phyloP scores from a whole-genome alignment of 805 yeast species.

The Lachancea sp. region DNA sequence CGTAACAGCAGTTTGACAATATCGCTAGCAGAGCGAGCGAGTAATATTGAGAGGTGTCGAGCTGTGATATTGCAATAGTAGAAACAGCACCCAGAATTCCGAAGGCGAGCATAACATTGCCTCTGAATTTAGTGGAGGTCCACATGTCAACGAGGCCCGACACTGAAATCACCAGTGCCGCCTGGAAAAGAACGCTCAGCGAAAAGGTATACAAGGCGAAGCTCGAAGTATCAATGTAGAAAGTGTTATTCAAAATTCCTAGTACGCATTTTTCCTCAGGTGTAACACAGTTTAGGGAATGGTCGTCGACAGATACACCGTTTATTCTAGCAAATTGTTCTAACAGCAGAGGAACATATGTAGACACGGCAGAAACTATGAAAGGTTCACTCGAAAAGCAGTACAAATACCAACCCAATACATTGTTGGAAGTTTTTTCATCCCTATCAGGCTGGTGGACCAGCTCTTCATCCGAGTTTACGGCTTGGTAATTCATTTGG shows the following conservation, averaged over 20 bases:
- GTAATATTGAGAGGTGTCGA: conserved; percentile 28
- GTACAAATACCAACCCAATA: conserved; percentile 63
- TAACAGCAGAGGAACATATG: conserved; percentile 65
- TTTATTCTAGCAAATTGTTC: conserved; percentile 69
- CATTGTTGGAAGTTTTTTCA: conserved; percentile 32
- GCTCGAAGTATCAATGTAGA: conserved; percentile 63
- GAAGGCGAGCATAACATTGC: conserved; percentile 47
- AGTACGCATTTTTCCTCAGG: conserved; percentile 40
- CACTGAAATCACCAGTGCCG: conserved; percentile 61
- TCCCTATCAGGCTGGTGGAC: background rate
- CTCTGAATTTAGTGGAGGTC: conserved; percentile 42
- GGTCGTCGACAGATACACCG: conserved; percentile 59
- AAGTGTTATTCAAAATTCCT: conserved; percentile 37
- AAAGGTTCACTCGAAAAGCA: conserved; percentile 78
- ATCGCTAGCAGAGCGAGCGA: conserved; percentile 45
- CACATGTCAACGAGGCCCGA: conserved; percentile 66
- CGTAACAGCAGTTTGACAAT: conserved; percentile 61
- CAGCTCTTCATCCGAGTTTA: conserved; percentile 6
- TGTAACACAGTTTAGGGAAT: conserved; percentile 45
- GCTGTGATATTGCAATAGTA: conserved; percentile 41
- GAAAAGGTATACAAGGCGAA: conserved; percentile 72
- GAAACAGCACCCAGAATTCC: conserved; percentile 54
- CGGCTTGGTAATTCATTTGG: conserved; percentile 11
- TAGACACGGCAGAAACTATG: conserved; percentile 70
- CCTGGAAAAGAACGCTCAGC: conserved; percentile 63